Base-by-base conservation (phyloP, 2,329 filamentous ascomycete species). In the Neofusicoccum laricinum region DNA sequence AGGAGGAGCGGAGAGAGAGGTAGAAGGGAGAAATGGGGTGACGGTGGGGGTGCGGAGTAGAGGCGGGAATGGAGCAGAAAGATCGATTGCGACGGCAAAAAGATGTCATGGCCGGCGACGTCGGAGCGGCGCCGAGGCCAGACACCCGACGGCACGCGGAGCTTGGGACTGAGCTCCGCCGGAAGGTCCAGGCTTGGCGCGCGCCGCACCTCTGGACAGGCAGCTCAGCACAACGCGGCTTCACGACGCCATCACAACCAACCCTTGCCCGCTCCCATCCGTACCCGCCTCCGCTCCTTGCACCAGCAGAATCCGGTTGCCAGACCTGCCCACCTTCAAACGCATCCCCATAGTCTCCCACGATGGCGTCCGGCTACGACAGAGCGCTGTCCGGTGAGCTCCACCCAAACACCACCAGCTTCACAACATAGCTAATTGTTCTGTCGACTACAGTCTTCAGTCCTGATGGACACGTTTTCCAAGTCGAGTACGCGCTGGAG, bases 381-480 rank as follows among this genome's bases (percentile, higher is more conserved):
- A 91, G 95, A 90, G 95, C 94, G 82, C 89, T 98, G 80, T 98
- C 94, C 82, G 94, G 93, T 97, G 88, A 83, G 89, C 50, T 77
- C 68, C 69, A 68, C 70, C 32, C 73, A 73, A 76, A 82, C 61
- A 65, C 63, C 68, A 71, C 66, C 58, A 50, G 61, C 66, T 45
- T 43, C n/a, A 19, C 55, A 61, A 41, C 21, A 59, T 62, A 73
- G 69, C 73, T 75, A 71, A 73, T 68, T 61, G 69, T 66, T 73
- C 86, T 81, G 86, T 78, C 67, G 49, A 66, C 69, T 76, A 69
- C 72, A 96, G 93, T 97, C 78, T 97, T 97, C 76, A 98, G 94
- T 87, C 95, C 95, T 75, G 95, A 99, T 82, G 95, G 95, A 81
- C 95, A 99, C 84, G 95, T 99, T 74, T 99, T 99, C 83, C 95